These are phyloP conservation scores for Melampsora larici-populina DNA, from an alignment of 1,284 basidiomycete genomes.

Conservation along the genomic window DNA sequence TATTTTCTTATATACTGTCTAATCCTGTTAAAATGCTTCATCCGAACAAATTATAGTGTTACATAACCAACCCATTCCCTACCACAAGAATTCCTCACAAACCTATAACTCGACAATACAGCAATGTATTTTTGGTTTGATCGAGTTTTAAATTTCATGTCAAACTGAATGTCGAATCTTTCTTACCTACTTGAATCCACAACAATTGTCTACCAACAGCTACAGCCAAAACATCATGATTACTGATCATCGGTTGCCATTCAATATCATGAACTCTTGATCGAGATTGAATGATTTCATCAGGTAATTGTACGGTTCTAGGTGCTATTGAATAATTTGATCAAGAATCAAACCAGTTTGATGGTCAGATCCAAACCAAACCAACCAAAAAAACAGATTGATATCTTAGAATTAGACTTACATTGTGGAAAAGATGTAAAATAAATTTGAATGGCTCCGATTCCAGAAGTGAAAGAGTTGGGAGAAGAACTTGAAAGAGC, in stretches of 20 bases:
- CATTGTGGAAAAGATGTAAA: constrained; percentile 36
- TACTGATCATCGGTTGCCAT: constrained; percentile 29
- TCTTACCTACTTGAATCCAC: constrained; percentile 38
- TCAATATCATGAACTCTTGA: constrained; percentile 31
- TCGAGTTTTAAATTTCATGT: no score
- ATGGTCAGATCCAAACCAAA: neutral
- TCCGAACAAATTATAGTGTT: no score
- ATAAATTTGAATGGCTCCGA: constrained; percentile 27
- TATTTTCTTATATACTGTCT: no score
- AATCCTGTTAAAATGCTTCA: no score
- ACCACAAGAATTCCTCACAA: no score
- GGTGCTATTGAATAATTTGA: neutral
- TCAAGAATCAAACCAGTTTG: neutral
- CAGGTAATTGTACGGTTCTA: constrained; percentile 13
- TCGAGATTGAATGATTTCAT: neutral
- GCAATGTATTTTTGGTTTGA: no score
- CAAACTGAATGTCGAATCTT: no score
- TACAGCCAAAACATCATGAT: constrained; percentile 25
- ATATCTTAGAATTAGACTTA: neutral
- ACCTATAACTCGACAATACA: no score
- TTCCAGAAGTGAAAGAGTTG: constrained; percentile 15
- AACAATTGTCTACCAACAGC: constrained; percentile 31
- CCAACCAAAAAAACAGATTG: neutral
- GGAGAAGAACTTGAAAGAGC: constrained; percentile 36
- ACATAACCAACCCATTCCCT: no score